Percentiles rank a stretch among this genome's conserved stretches.
Evolutionary conservation across 306 rosid genomes (phyloP).

Genomic region (Hippophae rhamnoides): DNA sequence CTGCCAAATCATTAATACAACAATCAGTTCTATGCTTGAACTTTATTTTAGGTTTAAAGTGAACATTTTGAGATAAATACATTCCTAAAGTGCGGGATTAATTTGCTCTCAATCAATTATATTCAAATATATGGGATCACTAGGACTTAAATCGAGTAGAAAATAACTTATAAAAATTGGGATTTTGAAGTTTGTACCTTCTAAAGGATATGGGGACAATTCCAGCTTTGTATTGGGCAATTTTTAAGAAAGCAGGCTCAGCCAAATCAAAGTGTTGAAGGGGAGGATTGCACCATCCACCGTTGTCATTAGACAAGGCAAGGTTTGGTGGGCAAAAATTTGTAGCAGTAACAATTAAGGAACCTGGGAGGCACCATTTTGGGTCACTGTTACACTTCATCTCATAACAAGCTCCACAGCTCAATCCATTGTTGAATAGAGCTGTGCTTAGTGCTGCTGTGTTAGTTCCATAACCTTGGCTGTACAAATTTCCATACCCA

Average conservation of each 20-base stretch:
- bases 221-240: conserved; percentile 86
- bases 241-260: conserved; percentile 90
- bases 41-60: no score
- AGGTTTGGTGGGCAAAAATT: conserved; percentile 92
- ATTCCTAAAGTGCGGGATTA: no score
- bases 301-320: conserved; percentile 67
- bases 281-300: conserved; percentile 99
- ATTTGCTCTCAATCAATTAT: no score
- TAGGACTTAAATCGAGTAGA: no score
- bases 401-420: conserved; percentile 94
- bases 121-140: no score
- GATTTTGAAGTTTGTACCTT: conserved; percentile 34
- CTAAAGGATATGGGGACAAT: conserved; percentile 86
- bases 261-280: conserved; percentile 94
- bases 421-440: conserved; percentile 79
- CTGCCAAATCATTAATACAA: conserved; percentile 20
- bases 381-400: conserved; percentile 73
- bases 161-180: not conserved
- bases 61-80: no score
- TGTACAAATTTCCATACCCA: conserved; percentile 87
- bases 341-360: conserved; percentile 76
- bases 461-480: conserved; percentile 95
- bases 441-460: conserved; percentile 99
- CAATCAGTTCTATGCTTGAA: not conserved
- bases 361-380: conserved; percentile 79